A percentile compares a stretch with the other conserved stretches of the same genome.
Conservation (phyloP, 768 basidiomycete genomes). For the Clathrus columnatus region DNA sequence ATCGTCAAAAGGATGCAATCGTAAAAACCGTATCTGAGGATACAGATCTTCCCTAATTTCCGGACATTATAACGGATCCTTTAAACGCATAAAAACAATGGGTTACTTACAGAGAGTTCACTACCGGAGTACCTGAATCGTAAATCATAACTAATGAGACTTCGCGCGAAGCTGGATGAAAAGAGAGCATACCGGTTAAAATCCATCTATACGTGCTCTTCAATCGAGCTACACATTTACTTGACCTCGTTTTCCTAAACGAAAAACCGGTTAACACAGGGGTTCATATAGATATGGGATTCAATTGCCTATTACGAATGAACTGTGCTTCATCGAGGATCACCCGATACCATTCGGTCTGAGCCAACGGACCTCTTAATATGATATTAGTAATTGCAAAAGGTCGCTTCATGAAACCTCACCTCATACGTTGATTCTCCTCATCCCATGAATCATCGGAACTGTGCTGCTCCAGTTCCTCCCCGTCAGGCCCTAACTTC, state of each 20-base stretch:
- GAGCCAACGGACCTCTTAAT: conserved; percentile 47
- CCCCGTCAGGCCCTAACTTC: conserved; percentile 37
- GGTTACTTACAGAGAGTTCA: conserved; percentile 49
- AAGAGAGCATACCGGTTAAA: conserved; percentile 38
- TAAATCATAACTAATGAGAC: neutral
- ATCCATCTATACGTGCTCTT: conserved; percentile 66
- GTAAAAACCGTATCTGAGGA: conserved; percentile 60
- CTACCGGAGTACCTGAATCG: conserved; percentile 48
- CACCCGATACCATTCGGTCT: conserved; percentile 56
- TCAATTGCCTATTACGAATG: conserved; percentile 52
- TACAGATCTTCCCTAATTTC: conserved; percentile 58
- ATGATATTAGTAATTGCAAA: neutral
- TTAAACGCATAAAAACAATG: neutral
- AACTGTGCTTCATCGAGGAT: conserved; percentile 77
- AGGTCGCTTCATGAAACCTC: neutral
- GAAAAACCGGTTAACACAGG: neutral
- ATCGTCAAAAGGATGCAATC: conserved; percentile 54
- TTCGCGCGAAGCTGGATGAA: neutral
- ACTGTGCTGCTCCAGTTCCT: conserved; percentile 34
- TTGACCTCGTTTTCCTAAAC: conserved; percentile 45
- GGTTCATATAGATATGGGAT: neutral
- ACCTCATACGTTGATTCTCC: neutral
- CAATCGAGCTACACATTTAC: conserved; percentile 50
- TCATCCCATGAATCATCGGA: conserved; percentile 37
- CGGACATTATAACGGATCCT: neutral